Evolutionary conservation across 2,329 filamentous ascomycete genomes (phyloP).

Genomic region (Fusarium bulbicola): DNA sequence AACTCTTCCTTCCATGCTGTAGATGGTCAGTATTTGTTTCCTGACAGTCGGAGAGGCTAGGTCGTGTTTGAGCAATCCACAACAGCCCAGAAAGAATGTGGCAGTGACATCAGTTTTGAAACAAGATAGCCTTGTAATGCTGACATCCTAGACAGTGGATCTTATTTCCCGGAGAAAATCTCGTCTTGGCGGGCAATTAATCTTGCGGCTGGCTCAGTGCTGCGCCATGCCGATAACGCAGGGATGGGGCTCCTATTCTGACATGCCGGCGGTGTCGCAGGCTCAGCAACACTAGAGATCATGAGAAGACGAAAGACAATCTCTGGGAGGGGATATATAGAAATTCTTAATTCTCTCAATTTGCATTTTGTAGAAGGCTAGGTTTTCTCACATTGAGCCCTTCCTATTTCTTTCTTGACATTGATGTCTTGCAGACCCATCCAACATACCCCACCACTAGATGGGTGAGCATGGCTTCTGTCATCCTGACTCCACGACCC

Average conservation of each 20-base stretch:
- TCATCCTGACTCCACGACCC: background rate
- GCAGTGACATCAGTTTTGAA: background rate
- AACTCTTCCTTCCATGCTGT: accelerated
- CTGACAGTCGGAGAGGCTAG: too few species aligned
- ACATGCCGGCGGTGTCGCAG: background rate
- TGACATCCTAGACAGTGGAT: too few species aligned
- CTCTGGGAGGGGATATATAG: too few species aligned
- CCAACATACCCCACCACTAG: background rate
- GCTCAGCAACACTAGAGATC: background rate
- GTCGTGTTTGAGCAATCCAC: too few species aligned
- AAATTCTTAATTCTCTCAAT: accelerated
- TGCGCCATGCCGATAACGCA: background rate
- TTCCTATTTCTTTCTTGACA: too few species aligned
- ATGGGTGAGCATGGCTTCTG: background rate
- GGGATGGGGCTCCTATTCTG: background rate
- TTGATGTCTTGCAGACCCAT: background rate
- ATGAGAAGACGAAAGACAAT: too few species aligned
- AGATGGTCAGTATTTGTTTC: background rate
- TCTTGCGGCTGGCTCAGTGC: background rate
- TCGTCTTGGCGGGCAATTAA: background rate
- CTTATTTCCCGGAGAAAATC: background rate
- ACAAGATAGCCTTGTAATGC: background rate
- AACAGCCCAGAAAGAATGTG: too few species aligned
- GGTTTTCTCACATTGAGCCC: too few species aligned
- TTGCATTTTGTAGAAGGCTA: accelerated